Base-by-base conservation (phyloP, 495 filamentous ascomycete species). In the Astrothelium macrocarpum region DNA sequence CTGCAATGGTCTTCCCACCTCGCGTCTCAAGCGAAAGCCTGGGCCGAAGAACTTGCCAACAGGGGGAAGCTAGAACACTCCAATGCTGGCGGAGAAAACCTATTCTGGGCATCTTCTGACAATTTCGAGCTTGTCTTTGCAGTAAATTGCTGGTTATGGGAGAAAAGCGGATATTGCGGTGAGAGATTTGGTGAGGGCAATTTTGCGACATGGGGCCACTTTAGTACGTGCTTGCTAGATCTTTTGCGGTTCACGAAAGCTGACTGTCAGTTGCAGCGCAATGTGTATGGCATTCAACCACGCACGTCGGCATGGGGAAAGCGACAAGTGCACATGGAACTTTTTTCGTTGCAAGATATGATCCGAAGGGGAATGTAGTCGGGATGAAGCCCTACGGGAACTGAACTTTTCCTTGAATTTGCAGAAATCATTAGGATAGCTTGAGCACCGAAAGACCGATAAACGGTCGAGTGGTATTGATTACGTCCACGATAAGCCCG, bases 221-320 rank as follows among this genome's bases (percentile, higher is more conserved):
- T 73, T 43, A 26, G 65, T 67, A 58, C 49, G 62, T 62, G 25
- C 49, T 56, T 9, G 9, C 5, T 10, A 29, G 5, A 29, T 16
- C 2, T 29, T 7, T 26, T 10, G 49, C 26, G 7, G 7, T n/a
- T 56, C 25, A 28, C 23, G 12, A 1, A 7, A 60, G 56, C 56
- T 60, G 62, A 64, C 31, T 26, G 26, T 32, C 3, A 10, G 20
- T 23, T 10, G 32, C 39, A 70, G 76, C 77, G 49, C 77, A 78
- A 67, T 75, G 76, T 59, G 66, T 78, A 65, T 78, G 77, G 77
- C 67, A 70, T 26, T 67, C 65, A 1, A 77, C 75, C 23, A 75
- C 71, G 10, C 69, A 73, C 43, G 26, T 76, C 12, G 77, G 77
- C 9, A 68, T 78, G 66, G 75, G 65, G 0, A 70, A 64, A 56